Evolutionary conservation across 225 moss, liverwort and hornwort genomes (phyloP).

Genomic region (Anthoceros angustus): DNA sequence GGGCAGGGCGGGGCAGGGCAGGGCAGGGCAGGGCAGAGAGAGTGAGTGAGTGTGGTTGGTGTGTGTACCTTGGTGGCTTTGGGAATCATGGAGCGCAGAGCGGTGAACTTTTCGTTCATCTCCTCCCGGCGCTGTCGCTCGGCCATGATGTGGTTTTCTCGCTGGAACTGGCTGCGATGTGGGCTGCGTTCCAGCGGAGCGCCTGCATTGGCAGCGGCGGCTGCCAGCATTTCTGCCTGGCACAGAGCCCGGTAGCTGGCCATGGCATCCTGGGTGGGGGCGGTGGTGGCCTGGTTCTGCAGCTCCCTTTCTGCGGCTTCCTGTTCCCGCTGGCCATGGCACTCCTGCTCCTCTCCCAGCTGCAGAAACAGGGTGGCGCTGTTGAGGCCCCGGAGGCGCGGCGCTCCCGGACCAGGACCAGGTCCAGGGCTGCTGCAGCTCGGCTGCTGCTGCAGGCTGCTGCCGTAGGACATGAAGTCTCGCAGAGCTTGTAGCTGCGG

Average conservation of each 20-base stretch:
- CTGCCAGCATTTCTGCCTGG: slow-evolving; percentile 48
- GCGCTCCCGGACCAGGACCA: no score
- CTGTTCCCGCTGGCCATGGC: background rate
- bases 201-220: background rate
- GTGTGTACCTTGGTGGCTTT: slow-evolving; percentile 66
- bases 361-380: background rate
- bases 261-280: background rate
- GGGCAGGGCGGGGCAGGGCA: no score
- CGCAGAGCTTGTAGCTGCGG: slow-evolving; percentile 80
- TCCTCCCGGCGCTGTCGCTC: slow-evolving; percentile 90
- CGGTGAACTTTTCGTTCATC: slow-evolving; percentile 96
- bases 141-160: slow-evolving; percentile 92
- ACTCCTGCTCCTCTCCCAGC: slow-evolving; percentile 12
- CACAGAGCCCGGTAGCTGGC: slow-evolving; percentile 47
- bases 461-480: slow-evolving; percentile 85
- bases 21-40: no score
- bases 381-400: background rate
- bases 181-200: slow-evolving; percentile 46
- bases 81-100: slow-evolving; percentile 84
- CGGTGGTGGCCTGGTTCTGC: background rate
- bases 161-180: slow-evolving; percentile 85
- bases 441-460: slow-evolving; percentile 13
- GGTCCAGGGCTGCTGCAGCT: background rate
- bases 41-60: background rate
- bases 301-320: background rate